These are phyloP conservation scores for Starmera dryadoides DNA, from an alignment of 805 yeast genomes.

Conservation along the genomic window DNA sequence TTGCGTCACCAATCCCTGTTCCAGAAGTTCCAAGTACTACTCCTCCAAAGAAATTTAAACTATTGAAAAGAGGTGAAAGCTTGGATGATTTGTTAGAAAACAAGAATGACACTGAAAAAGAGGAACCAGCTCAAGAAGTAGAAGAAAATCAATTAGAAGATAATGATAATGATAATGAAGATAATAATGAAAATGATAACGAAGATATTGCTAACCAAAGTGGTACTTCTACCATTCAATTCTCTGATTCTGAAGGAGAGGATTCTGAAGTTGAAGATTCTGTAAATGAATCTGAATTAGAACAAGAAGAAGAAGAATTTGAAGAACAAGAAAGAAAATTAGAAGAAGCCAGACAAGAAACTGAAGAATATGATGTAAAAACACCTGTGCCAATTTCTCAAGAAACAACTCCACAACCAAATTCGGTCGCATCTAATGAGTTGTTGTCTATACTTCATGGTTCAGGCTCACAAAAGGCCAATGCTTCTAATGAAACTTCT, in stretches of 20 bases:
- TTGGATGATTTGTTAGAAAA: constrained; percentile 14
- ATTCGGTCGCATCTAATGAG: background rate
- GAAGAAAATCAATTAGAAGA: background rate
- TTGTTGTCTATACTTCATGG: background rate
- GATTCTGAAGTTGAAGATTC: constrained; percentile 3
- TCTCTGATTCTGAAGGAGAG: constrained; percentile 12
- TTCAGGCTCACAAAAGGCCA: background rate
- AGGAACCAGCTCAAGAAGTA: background rate
- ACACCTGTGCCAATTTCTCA: constrained; percentile 2
- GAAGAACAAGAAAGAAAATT: background rate
- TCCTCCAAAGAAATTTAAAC: constrained; percentile 22
- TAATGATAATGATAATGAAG: constrained; percentile 1
- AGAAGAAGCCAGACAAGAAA: background rate
- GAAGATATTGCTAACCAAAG: constrained; percentile 3
- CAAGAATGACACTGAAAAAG: background rate
- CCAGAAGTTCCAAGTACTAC: background rate
- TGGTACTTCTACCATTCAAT: constrained; percentile 13
- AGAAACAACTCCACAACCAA: constrained; percentile 1
- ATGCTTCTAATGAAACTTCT: constrained; percentile 1
- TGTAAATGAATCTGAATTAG: background rate
- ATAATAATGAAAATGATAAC: background rate
- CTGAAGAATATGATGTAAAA: constrained; percentile 2
- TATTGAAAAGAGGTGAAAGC: constrained; percentile 30
- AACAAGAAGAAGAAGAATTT: background rate
- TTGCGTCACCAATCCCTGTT: background rate